These are phyloP conservation scores for Primulina tabacum DNA, from an alignment of 257 asterid genomes.

Conservation along the genomic window DNA sequence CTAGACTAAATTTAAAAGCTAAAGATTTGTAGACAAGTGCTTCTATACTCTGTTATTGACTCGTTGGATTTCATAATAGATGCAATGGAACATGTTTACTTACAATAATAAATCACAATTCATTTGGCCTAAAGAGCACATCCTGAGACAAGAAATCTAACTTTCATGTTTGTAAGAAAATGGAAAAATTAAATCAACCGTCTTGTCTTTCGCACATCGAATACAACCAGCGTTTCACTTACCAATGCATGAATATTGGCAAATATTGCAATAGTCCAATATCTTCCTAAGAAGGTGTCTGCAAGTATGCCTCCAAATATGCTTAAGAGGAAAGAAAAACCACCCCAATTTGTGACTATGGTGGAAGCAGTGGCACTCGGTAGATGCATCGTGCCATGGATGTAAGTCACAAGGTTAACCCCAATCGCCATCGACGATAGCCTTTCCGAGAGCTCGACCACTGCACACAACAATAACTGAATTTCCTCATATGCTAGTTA, in stretches of 20 bases:
- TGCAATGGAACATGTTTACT: not conserved
- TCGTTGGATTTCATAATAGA: not conserved
- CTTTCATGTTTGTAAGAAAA: too few species aligned
- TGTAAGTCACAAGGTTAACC: conserved; percentile 28
- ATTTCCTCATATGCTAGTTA: not conserved
- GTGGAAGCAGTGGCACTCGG: conserved; percentile 26
- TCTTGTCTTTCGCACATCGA: not conserved
- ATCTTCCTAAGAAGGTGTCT: conserved; percentile 28
- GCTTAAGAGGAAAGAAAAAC: conserved; percentile 26
- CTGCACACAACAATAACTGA: conserved; percentile 7
- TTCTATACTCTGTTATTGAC: not conserved
- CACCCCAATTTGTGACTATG: conserved; percentile 25
- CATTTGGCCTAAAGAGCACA: not conserved
- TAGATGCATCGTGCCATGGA: conserved; percentile 23
- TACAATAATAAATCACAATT: too few species aligned
- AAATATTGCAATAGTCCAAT: conserved; percentile 24
- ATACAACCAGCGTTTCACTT: not conserved
- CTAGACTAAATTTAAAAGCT: not conserved
- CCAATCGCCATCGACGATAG: conserved; percentile 24
- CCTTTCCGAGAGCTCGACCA: conserved; percentile 26
- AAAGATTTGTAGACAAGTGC: not conserved
- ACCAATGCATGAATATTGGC: conserved; percentile 25
- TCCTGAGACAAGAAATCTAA: too few species aligned
- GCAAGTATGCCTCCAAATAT: conserved; percentile 31
- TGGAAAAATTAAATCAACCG: not conserved